These are phyloP conservation scores for Aspergillus incahuasiensis DNA, from an alignment of 495 filamentous ascomycete species.

Conservation along the genomic window DNA sequence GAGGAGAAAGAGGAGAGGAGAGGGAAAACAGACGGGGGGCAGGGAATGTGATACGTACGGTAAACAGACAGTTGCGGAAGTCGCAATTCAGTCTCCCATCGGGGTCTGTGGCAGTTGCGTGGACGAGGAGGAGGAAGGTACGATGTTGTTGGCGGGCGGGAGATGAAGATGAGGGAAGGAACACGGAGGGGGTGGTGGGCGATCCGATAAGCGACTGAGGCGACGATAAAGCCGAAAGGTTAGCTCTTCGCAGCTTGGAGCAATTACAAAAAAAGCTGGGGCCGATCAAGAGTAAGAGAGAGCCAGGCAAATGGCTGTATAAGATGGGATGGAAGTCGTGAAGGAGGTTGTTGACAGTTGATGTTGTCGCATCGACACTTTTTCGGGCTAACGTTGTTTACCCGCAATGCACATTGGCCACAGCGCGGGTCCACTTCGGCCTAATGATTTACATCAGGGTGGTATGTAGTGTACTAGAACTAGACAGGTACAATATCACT, in stretches of 20 bases:
- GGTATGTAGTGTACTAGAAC: too few species aligned
- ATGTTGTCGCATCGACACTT: slow-evolving; percentile 9
- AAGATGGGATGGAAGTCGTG: neutral
- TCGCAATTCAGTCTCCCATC: slow-evolving; percentile 4
- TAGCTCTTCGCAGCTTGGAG: neutral
- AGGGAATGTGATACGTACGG: neutral
- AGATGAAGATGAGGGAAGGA: neutral
- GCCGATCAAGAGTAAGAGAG: neutral
- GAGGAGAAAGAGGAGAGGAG: slow-evolving; percentile 1
- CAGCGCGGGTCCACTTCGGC: neutral
- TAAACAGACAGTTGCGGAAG: slow-evolving; percentile 5
- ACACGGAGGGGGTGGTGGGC: slow-evolving; percentile 10
- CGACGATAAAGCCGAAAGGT: slow-evolving; percentile 19
- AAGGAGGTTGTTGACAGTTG: neutral
- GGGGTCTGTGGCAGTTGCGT: neutral
- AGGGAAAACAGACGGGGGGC: neutral
- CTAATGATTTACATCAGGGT: neutral
- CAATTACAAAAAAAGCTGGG: neutral
- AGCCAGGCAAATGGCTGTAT: neutral
- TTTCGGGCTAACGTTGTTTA: slow-evolving; percentile 19
- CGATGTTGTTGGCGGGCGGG: neutral
- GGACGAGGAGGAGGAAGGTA: slow-evolving; percentile 3
- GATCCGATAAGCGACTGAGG: slow-evolving; percentile 22
- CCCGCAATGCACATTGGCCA: slow-evolving; percentile 2
- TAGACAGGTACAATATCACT: too few species aligned